Conservation (phyloP, 768 basidiomycete species). For the Pisolithus microcarpus region DNA sequence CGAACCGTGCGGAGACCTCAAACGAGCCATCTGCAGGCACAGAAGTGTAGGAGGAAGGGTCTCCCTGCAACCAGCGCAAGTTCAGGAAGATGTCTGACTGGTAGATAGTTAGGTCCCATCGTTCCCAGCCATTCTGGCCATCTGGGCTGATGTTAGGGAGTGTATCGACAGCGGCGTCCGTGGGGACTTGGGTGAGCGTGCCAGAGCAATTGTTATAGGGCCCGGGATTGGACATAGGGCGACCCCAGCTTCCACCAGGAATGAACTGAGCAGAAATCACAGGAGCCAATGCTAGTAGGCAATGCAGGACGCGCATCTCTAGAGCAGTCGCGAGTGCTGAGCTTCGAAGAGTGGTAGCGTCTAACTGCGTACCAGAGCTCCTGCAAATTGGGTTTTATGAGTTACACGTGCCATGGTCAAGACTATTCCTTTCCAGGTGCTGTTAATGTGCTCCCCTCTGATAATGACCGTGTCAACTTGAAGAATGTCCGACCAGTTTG, state of each 20-base stretch:
- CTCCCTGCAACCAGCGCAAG: slow-evolving; percentile 10
- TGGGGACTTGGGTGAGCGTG: slow-evolving; percentile 1
- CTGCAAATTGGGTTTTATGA: no score
- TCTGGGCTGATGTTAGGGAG: slow-evolving; percentile 7
- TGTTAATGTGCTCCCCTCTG: no score
- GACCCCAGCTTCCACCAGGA: slow-evolving; percentile 2
- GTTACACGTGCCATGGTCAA: no score
- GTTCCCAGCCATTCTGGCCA: slow-evolving; percentile 3
- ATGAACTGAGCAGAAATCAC: background rate
- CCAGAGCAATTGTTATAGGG: slow-evolving; percentile 13
- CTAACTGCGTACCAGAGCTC: no score
- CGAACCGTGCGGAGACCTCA: slow-evolving; percentile 8
- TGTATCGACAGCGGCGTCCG: slow-evolving; percentile 6
- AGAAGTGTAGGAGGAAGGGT: slow-evolving; percentile 1
- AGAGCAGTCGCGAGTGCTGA: no score
- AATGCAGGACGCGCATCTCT: background rate
- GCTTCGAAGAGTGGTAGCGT: no score
- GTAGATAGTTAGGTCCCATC: slow-evolving; percentile 9
- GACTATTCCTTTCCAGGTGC: no score
- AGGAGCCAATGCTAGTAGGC: background rate
- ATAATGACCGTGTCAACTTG: no score
- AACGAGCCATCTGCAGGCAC: slow-evolving; percentile 5
- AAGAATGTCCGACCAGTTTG: no score
- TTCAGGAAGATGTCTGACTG: slow-evolving; percentile 8
- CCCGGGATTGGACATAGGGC: slow-evolving; percentile 5